These are phyloP conservation scores for Ilyonectria sp. DNA, from an alignment of 2,329 filamentous ascomycete species.

Conservation along the genomic window DNA sequence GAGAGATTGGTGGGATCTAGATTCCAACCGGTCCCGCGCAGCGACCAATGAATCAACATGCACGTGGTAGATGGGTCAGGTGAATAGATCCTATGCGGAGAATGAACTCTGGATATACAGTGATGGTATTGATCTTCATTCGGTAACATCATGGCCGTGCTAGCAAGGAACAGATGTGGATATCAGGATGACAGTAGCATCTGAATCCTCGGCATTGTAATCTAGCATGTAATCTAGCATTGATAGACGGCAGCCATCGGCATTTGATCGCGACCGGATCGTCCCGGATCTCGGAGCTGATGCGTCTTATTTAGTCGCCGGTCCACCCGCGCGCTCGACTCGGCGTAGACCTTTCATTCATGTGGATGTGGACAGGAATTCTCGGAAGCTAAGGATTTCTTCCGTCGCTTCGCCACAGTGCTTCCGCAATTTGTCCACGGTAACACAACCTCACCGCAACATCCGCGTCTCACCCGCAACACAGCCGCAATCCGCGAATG, in stretches of 20 bases:
- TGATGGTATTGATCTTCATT: too few relatives aligned
- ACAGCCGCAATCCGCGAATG: conserved; percentile 23
- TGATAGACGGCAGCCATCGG: conserved; percentile 1
- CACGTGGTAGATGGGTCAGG: too few relatives aligned
- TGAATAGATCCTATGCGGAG: too few relatives aligned
- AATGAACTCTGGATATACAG: too few relatives aligned
- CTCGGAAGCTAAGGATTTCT: neutral
- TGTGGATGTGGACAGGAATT: neutral
- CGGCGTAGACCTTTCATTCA: neutral
- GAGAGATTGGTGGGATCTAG: too few relatives aligned
- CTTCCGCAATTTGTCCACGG: conserved; percentile 32
- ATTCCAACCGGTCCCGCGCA: too few relatives aligned
- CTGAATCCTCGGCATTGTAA: neutral
- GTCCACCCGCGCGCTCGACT: neutral
- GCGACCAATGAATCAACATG: too few relatives aligned
- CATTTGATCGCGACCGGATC: neutral
- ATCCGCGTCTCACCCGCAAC: conserved; percentile 1
- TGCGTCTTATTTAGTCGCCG: neutral
- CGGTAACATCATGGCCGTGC: too few relatives aligned
- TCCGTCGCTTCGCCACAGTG: conserved; percentile 32
- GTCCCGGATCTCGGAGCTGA: neutral
- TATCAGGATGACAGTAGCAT: neutral
- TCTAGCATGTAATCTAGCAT: neutral
- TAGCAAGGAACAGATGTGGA: too few relatives aligned
- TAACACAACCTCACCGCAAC: conserved; percentile 30